Base-by-base conservation (phyloP, 768 basidiomycete genomes). In the Leccinum variicolor region DNA sequence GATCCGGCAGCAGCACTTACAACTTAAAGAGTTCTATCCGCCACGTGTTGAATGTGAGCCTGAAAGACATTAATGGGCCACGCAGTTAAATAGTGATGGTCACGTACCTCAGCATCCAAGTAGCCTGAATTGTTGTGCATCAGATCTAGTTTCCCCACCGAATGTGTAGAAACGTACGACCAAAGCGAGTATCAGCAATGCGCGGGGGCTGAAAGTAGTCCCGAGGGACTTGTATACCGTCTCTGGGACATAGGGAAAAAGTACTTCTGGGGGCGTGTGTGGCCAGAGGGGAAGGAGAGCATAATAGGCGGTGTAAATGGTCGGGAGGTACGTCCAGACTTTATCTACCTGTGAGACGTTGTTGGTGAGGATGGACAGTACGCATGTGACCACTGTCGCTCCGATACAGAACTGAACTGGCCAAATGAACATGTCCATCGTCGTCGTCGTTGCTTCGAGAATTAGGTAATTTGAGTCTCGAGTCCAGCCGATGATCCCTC, bases 311-410 rank as follows among this genome's bases (percentile, higher is more conserved):
- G 87, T 84, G 72, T 95, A 96, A 19, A 95, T 79, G 6, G 87
- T 80, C 0, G 95, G 94, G 34, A 91, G 64, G 70, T 94, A 84
- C 0, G 89, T 84, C 85, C 85, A 87, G 26, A 93, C 67, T 28
- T 92, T 84, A 74, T 98, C 93, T 26, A 95, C 92, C 68, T 94
- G 91, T 1, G 89, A 91, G 50, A 90, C 87, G 64, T 95, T 94
- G 41, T 81, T 79, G 0, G 89, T 92, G 41, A 89, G 49, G 25
- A 92, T 51, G 7, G 89, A 89, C 4, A 80, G 68, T 6, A 90
- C 60, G 65, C 82, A 93, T 9, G 83, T 81, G 0, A 67, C 66
- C 4, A 68, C 58, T 0, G 84, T 84, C 0, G 73, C 68, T 29
- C 77, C 77, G 0, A 78, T 52, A 60, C 85, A 88, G 65, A 90